These are phyloP conservation scores for Alloteropsis semialata DNA, from an alignment of 176 grass and related monocot species.

Conservation along the genomic window DNA sequence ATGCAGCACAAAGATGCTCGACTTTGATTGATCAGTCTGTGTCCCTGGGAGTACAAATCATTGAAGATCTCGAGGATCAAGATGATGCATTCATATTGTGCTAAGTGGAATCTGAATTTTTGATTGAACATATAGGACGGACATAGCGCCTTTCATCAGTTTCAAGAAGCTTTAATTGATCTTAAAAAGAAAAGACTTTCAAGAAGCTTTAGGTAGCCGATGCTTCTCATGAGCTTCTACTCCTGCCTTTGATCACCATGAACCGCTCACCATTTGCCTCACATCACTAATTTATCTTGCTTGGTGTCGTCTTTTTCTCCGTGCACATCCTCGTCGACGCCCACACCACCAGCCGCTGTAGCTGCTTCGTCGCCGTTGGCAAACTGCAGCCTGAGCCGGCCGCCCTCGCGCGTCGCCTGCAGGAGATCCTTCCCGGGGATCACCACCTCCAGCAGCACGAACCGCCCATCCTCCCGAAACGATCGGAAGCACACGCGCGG, in stretches of 20 bases:
- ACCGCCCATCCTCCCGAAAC: constrained; percentile 49
- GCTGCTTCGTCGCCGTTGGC: constrained; percentile 15
- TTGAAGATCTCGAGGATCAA: neutral
- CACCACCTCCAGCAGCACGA: constrained; percentile 68
- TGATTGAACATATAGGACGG: too few species aligned
- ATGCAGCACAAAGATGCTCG: too few species aligned
- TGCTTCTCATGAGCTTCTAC: neutral
- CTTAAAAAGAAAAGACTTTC: neutral
- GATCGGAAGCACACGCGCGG: constrained; percentile 61
- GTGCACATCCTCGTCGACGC: neutral
- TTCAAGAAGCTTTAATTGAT: neutral
- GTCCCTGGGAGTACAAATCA: neutral
- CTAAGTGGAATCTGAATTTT: neutral
- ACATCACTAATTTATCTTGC: neutral
- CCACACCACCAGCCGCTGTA: neutral
- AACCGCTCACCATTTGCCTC: neutral
- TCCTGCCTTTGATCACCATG: too few species aligned
- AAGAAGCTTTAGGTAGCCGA: neutral
- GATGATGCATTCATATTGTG: neutral
- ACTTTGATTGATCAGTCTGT: too few species aligned
- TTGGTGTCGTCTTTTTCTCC: neutral
- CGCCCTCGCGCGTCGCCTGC: constrained; percentile 60
- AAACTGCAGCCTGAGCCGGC: constrained; percentile 65
- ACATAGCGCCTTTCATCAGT: too few species aligned
- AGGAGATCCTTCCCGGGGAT: constrained; percentile 67